Percentiles rank a stretch among this genome's conserved stretches.
phyloP scores from a whole-genome alignment of 2,329 filamentous ascomycete genomes.

The Cladosporium velox region DNA sequence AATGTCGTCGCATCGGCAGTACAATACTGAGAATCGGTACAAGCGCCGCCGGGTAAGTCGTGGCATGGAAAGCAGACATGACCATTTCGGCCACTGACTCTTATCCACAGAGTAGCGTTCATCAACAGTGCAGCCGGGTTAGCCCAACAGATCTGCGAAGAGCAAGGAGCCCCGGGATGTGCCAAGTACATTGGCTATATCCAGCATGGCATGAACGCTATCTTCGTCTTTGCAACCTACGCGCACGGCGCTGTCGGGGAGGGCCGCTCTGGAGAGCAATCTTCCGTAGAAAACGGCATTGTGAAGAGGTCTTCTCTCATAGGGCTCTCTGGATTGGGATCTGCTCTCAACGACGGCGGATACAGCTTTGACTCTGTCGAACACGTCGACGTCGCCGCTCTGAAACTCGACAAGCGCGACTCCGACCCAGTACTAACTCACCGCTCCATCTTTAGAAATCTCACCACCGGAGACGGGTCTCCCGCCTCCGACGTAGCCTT shows the following conservation, averaged over 20 bases:
- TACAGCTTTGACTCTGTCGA: constrained; percentile 1
- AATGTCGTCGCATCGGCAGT: background rate
- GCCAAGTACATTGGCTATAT: constrained; percentile 1
- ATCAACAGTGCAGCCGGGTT: background rate
- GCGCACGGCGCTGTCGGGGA: background rate
- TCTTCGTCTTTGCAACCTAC: background rate
- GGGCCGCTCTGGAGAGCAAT: background rate
- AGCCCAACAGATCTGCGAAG: constrained; percentile 2
- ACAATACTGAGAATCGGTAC: background rate
- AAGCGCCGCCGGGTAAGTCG: background rate
- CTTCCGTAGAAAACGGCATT: background rate
- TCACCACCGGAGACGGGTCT: background rate
- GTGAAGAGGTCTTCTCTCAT: background rate
- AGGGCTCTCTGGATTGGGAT: background rate
- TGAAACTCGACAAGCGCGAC: background rate
- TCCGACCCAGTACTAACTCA: background rate
- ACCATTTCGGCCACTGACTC: background rate
- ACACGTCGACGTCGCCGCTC: background rate
- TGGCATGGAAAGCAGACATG: background rate
- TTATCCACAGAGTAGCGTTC: background rate
- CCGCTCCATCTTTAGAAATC: background rate
- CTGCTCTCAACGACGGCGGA: background rate
- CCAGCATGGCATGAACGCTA: background rate
- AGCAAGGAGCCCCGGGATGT: background rate
- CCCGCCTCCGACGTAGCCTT: background rate